phyloP scores from a whole-genome alignment of 176 grass and related monocot species.

The Neostapfia colusana region DNA sequence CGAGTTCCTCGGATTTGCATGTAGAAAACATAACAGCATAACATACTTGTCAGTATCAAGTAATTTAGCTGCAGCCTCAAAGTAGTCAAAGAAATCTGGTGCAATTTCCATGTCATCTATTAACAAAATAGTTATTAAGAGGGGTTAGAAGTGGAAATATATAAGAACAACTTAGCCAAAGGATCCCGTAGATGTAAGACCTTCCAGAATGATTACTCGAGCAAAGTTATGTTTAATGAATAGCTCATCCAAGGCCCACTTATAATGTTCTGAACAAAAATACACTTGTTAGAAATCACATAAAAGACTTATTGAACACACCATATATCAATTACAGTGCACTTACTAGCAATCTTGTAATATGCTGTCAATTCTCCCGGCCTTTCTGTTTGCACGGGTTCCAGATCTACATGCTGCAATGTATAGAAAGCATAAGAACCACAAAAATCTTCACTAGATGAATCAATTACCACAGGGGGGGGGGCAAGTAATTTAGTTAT shows the following conservation, averaged over 20 bases:
- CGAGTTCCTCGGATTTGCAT: not conserved
- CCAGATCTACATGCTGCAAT: conserved; percentile 84
- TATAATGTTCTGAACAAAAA: conserved; percentile 79
- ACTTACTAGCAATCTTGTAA: conserved; percentile 99
- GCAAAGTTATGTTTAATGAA: conserved; percentile 77
- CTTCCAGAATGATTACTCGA: conserved; percentile 97
- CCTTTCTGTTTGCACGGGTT: conserved; percentile 88
- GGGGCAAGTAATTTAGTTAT: too few relatives aligned
- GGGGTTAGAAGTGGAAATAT: conserved; percentile 11
- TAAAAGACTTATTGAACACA: conserved; percentile 28
- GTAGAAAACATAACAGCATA: conserved; percentile 28
- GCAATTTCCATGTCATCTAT: conserved; percentile 99
- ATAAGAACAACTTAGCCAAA: conserved; percentile 28
- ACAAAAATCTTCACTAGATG: not conserved
- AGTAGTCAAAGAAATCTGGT: conserved; percentile 90
- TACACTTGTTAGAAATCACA: conserved; percentile 41
- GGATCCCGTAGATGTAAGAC: conserved; percentile 44
- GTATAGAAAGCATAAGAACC: conserved; percentile 31
- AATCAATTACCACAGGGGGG: too few relatives aligned
- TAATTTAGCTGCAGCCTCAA: conserved; percentile 82
- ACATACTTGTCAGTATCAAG: conserved; percentile 90
- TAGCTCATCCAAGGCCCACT: conserved; percentile 93
- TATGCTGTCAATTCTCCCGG: conserved; percentile 89
- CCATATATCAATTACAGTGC: conserved; percentile 8
- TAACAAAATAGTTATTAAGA: conserved; percentile 39